Evolutionary conservation across 1,284 basidiomycete species (phyloP), one percentile per base, ranked within the genome.

Genomic region (Trametes pubescens): DNA sequence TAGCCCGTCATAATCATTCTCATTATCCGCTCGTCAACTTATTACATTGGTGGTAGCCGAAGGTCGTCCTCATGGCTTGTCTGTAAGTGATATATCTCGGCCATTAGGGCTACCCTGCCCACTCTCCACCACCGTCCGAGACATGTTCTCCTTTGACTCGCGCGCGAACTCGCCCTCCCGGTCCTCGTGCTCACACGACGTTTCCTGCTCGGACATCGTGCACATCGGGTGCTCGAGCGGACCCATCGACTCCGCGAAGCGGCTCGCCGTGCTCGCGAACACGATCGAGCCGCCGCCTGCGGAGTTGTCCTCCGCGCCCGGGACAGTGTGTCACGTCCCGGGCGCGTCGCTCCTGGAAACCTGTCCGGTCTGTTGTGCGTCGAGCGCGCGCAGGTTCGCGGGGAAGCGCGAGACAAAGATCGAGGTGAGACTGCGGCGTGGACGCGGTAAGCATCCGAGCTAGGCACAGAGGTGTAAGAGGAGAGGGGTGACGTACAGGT

Each of bases 401-500:
- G 58, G 51, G 51, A 62, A 62, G 38, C 61, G 54, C 16, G 61
- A 62, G 51, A 58, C 44, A 2, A 62, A 43, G 40, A 62, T 53
- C 14, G 47, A 48, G 4, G 47, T 48, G 47, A 48, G 47, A 11
- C 47, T 48, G 47, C 13, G 26, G 24, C 24, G 14, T 1, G 18
- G 22, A 29, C 21, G 44, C 13, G 26, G n/a, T 24, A 14, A 34
- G 29, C 14, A 32, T 32, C n/a, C n/a, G n/a, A 8, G 26, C 6
- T 2, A 8, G 32, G 35, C 18, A 16, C 16, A 8, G 40, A 11
- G 32, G 10, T 16, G 2, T 34, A 5, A 21, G 49, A 13, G 16
- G 6, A 2, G 16, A 35, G 26, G 13, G 18, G 29, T 2, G 29
- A 21, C 54, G 8, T 46, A 56, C 54, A 35, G 32, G 44, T 35